Percentiles rank a stretch among this genome's conserved stretches.
These are phyloP conservation scores for Phaffomyces thermotolerans DNA, from an alignment of 805 yeast species.

Conservation along the genomic window DNA sequence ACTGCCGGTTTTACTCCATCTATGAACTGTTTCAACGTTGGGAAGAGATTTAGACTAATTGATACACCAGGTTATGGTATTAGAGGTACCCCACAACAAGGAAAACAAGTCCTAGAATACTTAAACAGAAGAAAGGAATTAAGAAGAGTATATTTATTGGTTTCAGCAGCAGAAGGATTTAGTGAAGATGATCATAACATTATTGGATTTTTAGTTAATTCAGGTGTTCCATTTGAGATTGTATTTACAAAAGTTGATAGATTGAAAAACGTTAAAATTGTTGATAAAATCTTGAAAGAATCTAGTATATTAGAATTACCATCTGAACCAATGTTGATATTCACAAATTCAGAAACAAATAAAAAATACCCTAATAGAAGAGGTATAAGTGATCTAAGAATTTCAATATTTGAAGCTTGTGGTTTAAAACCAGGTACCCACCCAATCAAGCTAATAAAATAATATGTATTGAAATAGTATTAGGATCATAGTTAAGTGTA, in stretches of 20 bases:
- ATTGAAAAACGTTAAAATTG: constrained; percentile 29
- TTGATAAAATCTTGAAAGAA: constrained; percentile 33
- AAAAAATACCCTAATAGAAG: constrained; percentile 31
- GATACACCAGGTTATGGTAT: constrained; percentile 92
- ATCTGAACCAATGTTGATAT: constrained; percentile 34
- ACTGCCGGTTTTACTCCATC: constrained; percentile 53
- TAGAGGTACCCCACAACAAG: constrained; percentile 60
- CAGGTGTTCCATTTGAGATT: constrained; percentile 65
- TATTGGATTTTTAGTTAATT: constrained; percentile 38
- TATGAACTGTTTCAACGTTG: constrained; percentile 64
- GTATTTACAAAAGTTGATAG: constrained; percentile 74
- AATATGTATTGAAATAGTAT: too few relatives aligned
- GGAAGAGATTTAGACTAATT: constrained; percentile 54
- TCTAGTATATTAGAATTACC: constrained; percentile 35
- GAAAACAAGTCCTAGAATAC: constrained; percentile 59
- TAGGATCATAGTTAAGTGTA: neutral
- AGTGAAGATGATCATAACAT: constrained; percentile 48
- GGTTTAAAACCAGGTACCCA: constrained; percentile 28
- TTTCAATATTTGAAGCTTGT: constrained; percentile 46
- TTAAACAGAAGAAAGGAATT: constrained; percentile 47
- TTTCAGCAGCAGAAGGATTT: constrained; percentile 56
- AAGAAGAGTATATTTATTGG: constrained; percentile 50
- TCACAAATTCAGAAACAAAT: constrained; percentile 43
- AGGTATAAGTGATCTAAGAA: constrained; percentile 50
- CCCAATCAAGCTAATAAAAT: constrained; percentile 16